Conservation (phyloP, 1,139 yeast genomes). For the Lodderomyces parapsilosis region DNA sequence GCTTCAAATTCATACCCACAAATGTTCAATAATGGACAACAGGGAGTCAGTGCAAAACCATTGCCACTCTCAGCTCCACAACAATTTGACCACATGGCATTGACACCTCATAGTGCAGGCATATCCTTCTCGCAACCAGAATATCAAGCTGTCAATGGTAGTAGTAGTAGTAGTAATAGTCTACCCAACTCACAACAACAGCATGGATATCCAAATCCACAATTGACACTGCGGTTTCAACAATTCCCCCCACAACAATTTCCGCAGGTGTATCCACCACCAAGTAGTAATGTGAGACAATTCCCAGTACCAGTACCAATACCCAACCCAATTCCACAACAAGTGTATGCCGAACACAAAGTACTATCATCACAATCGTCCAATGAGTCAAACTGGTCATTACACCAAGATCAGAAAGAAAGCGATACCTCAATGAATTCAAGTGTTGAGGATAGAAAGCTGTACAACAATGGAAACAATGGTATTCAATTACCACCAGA, state of each 20-base stretch:
- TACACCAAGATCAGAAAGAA: conserved; percentile 29
- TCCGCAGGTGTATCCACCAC: conserved; percentile 16
- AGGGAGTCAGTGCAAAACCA: conserved; percentile 14
- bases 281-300: conserved; percentile 5
- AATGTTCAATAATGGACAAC: conserved; percentile 7
- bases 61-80: conserved; percentile 7
- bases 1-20: not conserved
- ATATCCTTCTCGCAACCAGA: conserved; percentile 20
- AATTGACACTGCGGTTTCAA: conserved; percentile 18
- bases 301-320: conserved; percentile 11
- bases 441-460: conserved; percentile 25
- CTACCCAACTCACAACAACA: conserved; percentile 14
- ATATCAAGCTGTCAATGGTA: conserved; percentile 19
- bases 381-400: conserved; percentile 47
- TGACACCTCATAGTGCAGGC: conserved; percentile 14
- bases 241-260: conserved; percentile 18
- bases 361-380: conserved; percentile 42
- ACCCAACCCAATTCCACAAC: conserved; percentile 11
- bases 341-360: conserved; percentile 11
- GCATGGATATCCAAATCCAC: conserved; percentile 28
- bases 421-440: conserved; percentile 46
- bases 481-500: conserved; percentile 8
- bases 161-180: conserved; percentile 8
- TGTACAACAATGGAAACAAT: not conserved
- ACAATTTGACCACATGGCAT: conserved; percentile 10